phyloP scores from a whole-genome alignment of 345 rosid genomes.

The Salix udensis region DNA sequence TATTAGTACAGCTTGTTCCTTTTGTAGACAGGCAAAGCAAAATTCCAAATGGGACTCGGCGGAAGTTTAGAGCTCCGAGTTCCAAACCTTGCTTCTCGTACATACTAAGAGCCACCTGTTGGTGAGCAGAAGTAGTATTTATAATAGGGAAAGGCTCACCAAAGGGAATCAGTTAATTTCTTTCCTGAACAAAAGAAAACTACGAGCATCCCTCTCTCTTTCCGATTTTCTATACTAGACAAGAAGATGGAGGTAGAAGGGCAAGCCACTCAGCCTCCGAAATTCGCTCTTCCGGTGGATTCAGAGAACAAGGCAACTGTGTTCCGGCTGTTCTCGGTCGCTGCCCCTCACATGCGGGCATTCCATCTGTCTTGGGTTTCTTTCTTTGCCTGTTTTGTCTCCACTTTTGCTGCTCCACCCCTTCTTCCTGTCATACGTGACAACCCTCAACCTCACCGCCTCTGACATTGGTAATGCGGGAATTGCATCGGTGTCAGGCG shows the following conservation, averaged over 20 bases:
- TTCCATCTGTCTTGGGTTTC: conserved; percentile 86
- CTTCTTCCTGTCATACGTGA: conserved; percentile 78
- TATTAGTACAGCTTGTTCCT: background rate
- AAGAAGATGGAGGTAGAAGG: background rate
- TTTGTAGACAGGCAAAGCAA: background rate
- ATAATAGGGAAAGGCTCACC: background rate
- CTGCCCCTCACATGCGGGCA: conserved; percentile 84
- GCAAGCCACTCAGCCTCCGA: conserved; percentile 11
- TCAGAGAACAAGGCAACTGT: conserved; percentile 71
- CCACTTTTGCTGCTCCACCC: conserved; percentile 83
- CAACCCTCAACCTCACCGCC: conserved; percentile 70
- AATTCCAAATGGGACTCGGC: conserved; percentile 6
- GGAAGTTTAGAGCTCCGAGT: background rate
- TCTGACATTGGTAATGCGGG: conserved; percentile 87
- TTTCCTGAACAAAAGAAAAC: background rate
- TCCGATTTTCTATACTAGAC: background rate
- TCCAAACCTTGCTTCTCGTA: background rate
- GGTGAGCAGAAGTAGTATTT: background rate
- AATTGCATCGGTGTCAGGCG: conserved; percentile 79
- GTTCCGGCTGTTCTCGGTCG: conserved; percentile 54
- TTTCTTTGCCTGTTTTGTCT: conserved; percentile 74
- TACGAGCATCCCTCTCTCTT: no score
- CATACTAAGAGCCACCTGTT: background rate
- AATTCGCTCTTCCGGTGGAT: conserved; percentile 72
- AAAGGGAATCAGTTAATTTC: background rate